phyloP scores from a whole-genome alignment of 169 alveolate species.

The Eimeria praecox region DNA sequence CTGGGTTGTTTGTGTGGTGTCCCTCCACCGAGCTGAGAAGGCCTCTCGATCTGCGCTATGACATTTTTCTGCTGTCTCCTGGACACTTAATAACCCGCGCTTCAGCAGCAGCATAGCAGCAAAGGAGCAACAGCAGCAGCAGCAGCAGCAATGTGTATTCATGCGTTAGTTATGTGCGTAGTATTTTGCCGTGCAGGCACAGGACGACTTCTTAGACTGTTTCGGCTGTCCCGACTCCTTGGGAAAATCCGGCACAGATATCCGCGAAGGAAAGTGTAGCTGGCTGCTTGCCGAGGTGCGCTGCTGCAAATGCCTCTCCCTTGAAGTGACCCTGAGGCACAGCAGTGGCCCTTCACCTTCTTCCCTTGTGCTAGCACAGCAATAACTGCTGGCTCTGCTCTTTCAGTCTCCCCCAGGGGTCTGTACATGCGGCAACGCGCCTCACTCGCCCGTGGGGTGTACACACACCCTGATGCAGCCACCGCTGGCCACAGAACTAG shows the following conservation, averaged over 20 bases:
- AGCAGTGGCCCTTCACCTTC: neutral
- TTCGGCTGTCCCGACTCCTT: constrained; percentile 75
- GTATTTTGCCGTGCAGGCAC: constrained; percentile 61
- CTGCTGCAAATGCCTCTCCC: neutral
- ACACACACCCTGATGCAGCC: neutral
- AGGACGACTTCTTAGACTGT: constrained; percentile 84
- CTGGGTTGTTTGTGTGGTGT: neutral
- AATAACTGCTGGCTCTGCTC: neutral
- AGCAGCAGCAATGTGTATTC: neutral
- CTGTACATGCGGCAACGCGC: neutral
- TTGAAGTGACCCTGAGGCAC: neutral
- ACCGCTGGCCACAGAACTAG: neutral
- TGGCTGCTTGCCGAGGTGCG: constrained; percentile 80
- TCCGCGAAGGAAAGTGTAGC: constrained; percentile 83
- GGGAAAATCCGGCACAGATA: constrained; percentile 84
- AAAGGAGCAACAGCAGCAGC: neutral
- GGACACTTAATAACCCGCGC: neutral
- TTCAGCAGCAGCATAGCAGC: neutral
- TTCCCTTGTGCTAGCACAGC: neutral
- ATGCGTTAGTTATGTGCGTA: neutral
- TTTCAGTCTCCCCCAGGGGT: neutral
- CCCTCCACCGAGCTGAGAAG: neutral
- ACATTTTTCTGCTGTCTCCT: neutral
- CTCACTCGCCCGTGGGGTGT: neutral
- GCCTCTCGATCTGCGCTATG: neutral